Conservation (phyloP, 768 basidiomycete genomes). For the Cystobasidium onofrii region DNA sequence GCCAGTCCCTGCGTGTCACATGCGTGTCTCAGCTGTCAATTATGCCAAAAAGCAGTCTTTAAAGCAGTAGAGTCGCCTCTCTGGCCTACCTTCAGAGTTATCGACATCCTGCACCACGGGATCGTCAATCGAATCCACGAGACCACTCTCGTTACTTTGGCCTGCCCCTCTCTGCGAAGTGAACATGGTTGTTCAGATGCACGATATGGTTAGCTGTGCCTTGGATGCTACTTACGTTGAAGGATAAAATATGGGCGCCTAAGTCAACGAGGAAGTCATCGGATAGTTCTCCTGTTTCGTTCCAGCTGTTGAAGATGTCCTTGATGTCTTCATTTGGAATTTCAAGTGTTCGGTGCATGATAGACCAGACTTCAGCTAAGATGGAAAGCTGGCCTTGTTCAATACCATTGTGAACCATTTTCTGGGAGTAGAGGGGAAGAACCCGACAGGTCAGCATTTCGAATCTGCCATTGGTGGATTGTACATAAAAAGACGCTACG, state of each 20-base stretch:
- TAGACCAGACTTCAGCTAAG: slow-evolving; percentile 42
- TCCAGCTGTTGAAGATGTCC: too few relatives aligned
- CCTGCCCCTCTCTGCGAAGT: slow-evolving; percentile 43
- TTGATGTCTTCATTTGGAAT: slow-evolving; percentile 43
- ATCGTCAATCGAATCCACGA: slow-evolving; percentile 46
- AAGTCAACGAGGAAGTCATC: too few relatives aligned
- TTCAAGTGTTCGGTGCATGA: slow-evolving; percentile 42
- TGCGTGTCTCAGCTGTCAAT: too few relatives aligned
- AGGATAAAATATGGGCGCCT: too few relatives aligned
- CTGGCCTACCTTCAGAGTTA: slow-evolving; percentile 41
- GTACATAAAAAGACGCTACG: too few relatives aligned
- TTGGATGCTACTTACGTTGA: too few relatives aligned
- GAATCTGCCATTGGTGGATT: too few relatives aligned
- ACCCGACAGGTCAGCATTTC: too few relatives aligned
- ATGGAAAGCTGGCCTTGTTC: slow-evolving; percentile 44
- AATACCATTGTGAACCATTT: slow-evolving; percentile 46
- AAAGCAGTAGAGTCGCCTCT: too few relatives aligned
- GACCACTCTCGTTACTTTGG: slow-evolving; percentile 40
- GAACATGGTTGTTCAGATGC: slow-evolving; percentile 42
- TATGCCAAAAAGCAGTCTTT: too few relatives aligned
- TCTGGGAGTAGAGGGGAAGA: background rate
- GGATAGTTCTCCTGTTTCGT: too few relatives aligned
- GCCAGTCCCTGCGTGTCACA: slow-evolving; percentile 39
- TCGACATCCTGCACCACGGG: slow-evolving; percentile 47
- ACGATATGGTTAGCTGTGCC: too few relatives aligned